Base-by-base conservation (phyloP, 129 eudicot species). In the Flaveria robusta region DNA sequence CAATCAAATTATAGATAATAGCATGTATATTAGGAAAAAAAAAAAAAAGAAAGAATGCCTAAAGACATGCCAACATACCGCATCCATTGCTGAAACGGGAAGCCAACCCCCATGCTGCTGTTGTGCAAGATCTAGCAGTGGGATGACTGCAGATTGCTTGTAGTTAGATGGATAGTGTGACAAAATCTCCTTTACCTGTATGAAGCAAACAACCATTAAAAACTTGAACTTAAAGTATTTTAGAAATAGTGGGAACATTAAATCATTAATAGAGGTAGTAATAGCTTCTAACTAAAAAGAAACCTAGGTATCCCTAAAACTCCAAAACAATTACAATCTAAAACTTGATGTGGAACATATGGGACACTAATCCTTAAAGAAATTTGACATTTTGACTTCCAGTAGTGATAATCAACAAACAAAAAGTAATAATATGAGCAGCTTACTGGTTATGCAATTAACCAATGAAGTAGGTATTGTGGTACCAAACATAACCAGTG, bases 41-140 rank as follows among this genome's bases (percentile, higher is more conserved):
- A 34, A 4, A 5, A 34, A 34, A 34, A 34, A 5, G 7, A 34
- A 5, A 34, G 39, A 34, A 23, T 34, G 63, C 50, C 76, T 15
- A 56, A 56, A 20, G 51, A 65, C 8, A 52, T 31, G 68, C 23
- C 68, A 73, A 85, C 59, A 75, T 37, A 58, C 99, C 80, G 90
- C 97, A 85, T 95, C 88, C 99, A 95, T 95, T 54, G 99, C 97
- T 67, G 99, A 91, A 85, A 95, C 99, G 58, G 99, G 92, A 78
- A 95, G 99, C 99, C 99, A 95, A 23, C 99, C 99, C 23, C 97
- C 97, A 86, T 91, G 87, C 69, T 95, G 97, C 70, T 91, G 99
- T 64, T 95, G 99, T 71, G 99, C 99, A 83, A 95, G 94, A 91
- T 95, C 99, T 45, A 95, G 86, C 82, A 95, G 66, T 26, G 99